Percentiles rank a stretch among this genome's conserved stretches.
These are phyloP conservation scores for Artemisia argyi DNA, from an alignment of 129 eudicot species.

Conservation along the genomic window DNA sequence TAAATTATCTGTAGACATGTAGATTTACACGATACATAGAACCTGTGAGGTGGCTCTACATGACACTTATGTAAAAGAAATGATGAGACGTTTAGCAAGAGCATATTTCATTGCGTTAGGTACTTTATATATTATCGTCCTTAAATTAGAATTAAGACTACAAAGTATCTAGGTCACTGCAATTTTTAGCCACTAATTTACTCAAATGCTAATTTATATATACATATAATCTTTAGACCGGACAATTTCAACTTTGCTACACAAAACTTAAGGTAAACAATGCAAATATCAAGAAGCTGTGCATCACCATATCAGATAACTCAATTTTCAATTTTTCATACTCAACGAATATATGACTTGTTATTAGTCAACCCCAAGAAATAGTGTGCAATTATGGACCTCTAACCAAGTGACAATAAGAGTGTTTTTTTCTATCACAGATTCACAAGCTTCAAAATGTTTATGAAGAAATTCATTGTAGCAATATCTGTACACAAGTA, in stretches of 20 bases:
- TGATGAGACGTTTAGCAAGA: background rate
- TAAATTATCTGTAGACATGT: background rate
- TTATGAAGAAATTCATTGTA: background rate
- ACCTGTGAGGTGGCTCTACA: constrained; percentile 13
- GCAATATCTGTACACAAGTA: constrained; percentile 3
- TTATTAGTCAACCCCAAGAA: background rate
- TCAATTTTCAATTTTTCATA: background rate
- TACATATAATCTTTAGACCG: background rate
- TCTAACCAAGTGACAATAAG: background rate
- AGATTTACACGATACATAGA: background rate
- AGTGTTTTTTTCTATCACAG: background rate
- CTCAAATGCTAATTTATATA: background rate
- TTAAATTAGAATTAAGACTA: background rate
- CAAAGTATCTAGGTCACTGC: background rate
- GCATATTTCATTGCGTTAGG: background rate
- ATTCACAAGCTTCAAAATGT: background rate
- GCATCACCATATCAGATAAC: background rate
- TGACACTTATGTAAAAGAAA: background rate
- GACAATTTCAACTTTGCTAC: background rate
- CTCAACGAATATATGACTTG: background rate
- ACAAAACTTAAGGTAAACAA: background rate
- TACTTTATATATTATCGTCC: background rate
- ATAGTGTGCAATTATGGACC: background rate
- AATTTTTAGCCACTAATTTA: background rate
- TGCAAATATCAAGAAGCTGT: background rate